Evolutionary conservation across 805 yeast genomes (phyloP).

Genomic region (Candida hispaniensis): DNA sequence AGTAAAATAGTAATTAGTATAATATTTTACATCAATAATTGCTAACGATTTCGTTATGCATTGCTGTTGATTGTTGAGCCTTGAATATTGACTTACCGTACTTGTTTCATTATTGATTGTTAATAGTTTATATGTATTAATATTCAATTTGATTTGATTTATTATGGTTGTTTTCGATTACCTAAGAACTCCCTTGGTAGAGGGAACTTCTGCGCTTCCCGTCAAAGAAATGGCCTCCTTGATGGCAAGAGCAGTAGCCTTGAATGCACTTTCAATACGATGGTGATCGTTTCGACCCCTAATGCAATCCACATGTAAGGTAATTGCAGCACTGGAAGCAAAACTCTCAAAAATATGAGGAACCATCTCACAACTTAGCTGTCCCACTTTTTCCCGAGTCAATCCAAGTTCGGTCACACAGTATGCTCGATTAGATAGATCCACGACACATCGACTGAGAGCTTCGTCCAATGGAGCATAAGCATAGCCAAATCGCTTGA

Average conservation of each 20-base stretch:
- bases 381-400: constrained; percentile 88
- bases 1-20: too few species aligned
- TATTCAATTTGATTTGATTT: not conserved
- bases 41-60: too few species aligned
- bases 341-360: constrained; percentile 95
- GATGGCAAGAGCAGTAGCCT: constrained; percentile 88
- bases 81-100: too few species aligned
- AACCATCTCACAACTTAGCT: constrained; percentile 87
- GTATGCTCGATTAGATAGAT: constrained; percentile 83
- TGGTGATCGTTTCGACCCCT: constrained; percentile 95
- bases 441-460: constrained; percentile 89
- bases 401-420: constrained; percentile 85
- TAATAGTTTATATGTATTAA: constrained; percentile 7
- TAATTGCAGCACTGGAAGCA: constrained; percentile 83
- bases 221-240: constrained; percentile 73
- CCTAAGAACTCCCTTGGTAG: constrained; percentile 82
- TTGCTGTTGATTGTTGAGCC: too few species aligned
- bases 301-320: constrained; percentile 88
- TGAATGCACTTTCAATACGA: constrained; percentile 90
- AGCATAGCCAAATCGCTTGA: constrained; percentile 84
- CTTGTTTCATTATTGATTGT: too few species aligned
- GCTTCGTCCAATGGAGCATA: constrained; percentile 98
- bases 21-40: too few species aligned
- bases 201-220: constrained; percentile 86
- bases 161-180: not conserved